phyloP scores from a whole-genome alignment of 2,329 filamentous ascomycete genomes.

The Sporothrix humicola region DNA sequence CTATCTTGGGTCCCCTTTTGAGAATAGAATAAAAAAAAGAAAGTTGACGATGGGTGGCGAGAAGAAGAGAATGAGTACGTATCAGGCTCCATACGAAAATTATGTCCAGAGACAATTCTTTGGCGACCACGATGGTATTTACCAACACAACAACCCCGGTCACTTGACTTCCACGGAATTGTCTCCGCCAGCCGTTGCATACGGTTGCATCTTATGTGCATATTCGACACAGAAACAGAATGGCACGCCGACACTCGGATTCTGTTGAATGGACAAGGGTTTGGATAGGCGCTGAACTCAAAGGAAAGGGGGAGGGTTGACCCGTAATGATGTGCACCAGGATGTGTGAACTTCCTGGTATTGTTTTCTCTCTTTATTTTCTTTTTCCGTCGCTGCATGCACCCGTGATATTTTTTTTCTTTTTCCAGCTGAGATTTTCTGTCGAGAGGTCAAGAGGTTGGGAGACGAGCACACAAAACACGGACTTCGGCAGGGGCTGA shows the following conservation, averaged over 20 bases:
- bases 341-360: background rate
- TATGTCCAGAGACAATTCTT: background rate
- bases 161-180: background rate
- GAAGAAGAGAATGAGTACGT: background rate
- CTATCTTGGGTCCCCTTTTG: background rate
- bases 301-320: background rate
- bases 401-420: background rate
- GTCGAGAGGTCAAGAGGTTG: background rate
- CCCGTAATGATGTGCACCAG: background rate
- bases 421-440: background rate
- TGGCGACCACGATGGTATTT: background rate
- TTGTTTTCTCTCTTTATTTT: background rate
- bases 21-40: background rate
- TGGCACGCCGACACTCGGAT: too few species aligned
- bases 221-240: background rate
- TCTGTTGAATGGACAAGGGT: background rate
- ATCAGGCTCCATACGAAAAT: background rate
- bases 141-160: too few species aligned
- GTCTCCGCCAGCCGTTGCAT: background rate
- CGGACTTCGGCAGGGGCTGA: background rate
- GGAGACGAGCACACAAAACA: background rate
- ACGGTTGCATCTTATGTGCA: background rate
- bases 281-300: background rate
- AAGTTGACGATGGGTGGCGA: background rate
- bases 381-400: conserved; percentile 2